Percentiles rank a stretch among this genome's conserved stretches.
Conservation (phyloP, 2,329 filamentous ascomycete genomes). For the Catunica adiposa region DNA sequence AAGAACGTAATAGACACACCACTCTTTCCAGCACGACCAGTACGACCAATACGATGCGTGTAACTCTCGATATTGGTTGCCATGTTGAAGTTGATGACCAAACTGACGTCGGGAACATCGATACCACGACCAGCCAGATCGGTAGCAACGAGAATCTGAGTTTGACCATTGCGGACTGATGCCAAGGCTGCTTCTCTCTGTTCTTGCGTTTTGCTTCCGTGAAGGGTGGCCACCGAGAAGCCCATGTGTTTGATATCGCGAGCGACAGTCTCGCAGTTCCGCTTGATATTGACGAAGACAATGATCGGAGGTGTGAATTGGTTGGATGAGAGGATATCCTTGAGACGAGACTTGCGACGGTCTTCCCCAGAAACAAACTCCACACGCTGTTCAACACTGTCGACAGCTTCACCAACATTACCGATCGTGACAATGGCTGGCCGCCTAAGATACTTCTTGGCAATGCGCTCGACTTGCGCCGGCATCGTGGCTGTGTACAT, state of each 20-base stretch:
- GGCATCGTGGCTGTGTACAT: conserved; percentile 99
- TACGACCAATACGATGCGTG: conserved; percentile 91
- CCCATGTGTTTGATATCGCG: conserved; percentile 90
- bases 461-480: conserved; percentile 76
- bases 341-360: conserved; percentile 88
- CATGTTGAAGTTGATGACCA: conserved; percentile 99
- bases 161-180: conserved; percentile 63
- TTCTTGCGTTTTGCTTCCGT: conserved; percentile 93
- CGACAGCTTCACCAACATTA: conserved; percentile 85
- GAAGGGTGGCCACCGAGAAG: conserved; percentile 74
- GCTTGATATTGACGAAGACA: conserved; percentile 99
- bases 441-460: conserved; percentile 86
- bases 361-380: conserved; percentile 86
- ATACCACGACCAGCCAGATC: conserved; percentile 95
- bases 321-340: conserved; percentile 66
- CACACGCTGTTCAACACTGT: conserved; percentile 93
- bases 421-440: conserved; percentile 92
- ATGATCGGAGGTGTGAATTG: conserved; percentile 85
- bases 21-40: conserved; percentile 90
- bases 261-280: conserved; percentile 90
- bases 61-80: conserved; percentile 82
- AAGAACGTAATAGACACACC: conserved; percentile 94
- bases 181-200: conserved; percentile 86
- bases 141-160: conserved; percentile 84
- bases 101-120: conserved; percentile 80